Percentiles rank a stretch among this genome's conserved stretches.
Evolutionary conservation across 2,329 filamentous ascomycete species (phyloP).

Genomic region (Cadophora malorum): DNA sequence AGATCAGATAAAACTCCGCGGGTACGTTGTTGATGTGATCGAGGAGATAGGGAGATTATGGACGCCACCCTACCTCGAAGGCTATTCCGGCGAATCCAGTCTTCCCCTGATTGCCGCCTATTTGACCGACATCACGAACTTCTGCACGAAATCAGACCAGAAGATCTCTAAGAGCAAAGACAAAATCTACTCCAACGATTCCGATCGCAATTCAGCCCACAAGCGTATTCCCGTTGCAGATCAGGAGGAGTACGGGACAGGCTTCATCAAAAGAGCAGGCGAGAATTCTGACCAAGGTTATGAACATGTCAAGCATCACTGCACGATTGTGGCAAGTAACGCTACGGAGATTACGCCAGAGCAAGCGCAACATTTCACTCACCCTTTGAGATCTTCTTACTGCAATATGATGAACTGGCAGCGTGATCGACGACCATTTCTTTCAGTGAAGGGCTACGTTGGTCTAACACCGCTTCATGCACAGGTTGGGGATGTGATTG

Average conservation of each 20-base stretch:
- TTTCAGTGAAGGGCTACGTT: conserved; percentile 20
- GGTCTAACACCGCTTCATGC: conserved; percentile 10
- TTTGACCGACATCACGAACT: neutral
- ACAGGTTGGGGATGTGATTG: conserved; percentile 17
- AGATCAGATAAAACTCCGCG: conserved; percentile 9
- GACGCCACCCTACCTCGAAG: conserved; percentile 7
- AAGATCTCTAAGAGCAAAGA: conserved; percentile 4
- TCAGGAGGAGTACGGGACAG: conserved; percentile 23
- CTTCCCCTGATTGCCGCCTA: neutral
- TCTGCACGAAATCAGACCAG: conserved; percentile 7
- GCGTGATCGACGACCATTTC: conserved; percentile 10
- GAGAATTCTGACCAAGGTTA: neutral
- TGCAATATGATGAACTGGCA: conserved; percentile 23
- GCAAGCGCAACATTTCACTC: neutral
- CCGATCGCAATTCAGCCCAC: neutral
- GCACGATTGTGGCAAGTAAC: neutral
- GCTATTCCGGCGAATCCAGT: neutral
- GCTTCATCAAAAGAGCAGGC: conserved; percentile 16
- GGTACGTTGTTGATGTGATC: conserved; percentile 20
- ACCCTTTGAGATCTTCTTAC: conserved; percentile 11
- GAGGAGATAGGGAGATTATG: conserved; percentile 7
- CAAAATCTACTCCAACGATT: neutral
- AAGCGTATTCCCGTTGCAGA: conserved; percentile 24
- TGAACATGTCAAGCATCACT: neutral
- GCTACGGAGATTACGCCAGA: neutral